Evolutionary conservation across 208 protist species (phyloP).

Genomic region (Crithidia sp.): DNA sequence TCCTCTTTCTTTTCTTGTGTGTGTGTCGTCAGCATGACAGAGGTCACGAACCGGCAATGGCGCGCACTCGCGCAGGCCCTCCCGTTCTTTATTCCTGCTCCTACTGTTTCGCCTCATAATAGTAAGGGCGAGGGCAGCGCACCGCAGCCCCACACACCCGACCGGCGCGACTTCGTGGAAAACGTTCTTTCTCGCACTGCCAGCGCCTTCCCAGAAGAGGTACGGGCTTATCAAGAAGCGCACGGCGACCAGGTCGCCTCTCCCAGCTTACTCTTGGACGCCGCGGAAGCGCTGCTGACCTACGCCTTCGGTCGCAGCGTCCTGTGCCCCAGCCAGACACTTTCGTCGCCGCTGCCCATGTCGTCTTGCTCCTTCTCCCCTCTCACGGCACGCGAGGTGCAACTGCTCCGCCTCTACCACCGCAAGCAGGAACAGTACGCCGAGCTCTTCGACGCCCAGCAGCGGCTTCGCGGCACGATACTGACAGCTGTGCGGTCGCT

Average conservation of each 20-base stretch:
- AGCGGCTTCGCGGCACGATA: slow-evolving; percentile 20
- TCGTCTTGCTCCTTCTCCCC: neutral
- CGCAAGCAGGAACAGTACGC: slow-evolving; percentile 35
- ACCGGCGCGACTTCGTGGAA: slow-evolving; percentile 15
- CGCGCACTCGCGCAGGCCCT: slow-evolving; percentile 43
- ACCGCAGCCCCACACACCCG: neutral
- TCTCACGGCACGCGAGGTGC: slow-evolving; percentile 22
- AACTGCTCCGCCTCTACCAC: slow-evolving; percentile 32
- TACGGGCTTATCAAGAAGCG: slow-evolving; percentile 5
- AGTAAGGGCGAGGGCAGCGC: too few relatives aligned
- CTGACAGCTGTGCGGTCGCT: slow-evolving; percentile 6
- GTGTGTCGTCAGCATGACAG: neutral
- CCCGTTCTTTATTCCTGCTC: slow-evolving; percentile 28
- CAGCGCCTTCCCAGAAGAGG: slow-evolving; percentile 27
- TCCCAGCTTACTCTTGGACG: neutral
- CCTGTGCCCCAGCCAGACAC: neutral
- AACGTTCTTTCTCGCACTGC: slow-evolving; percentile 30
- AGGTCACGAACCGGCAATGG: slow-evolving; percentile 45
- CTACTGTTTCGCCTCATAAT: neutral
- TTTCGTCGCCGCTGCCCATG: neutral
- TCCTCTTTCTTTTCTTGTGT: slow-evolving; percentile 8
- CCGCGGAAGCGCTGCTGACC: neutral
- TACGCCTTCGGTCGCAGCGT: slow-evolving; percentile 4
- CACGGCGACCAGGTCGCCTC: neutral
- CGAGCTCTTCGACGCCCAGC: slow-evolving; percentile 25